A percentile compares a stretch with the other conserved stretches of the same genome.
These are phyloP conservation scores for Arachnopeziza araneosa DNA, from an alignment of 2,329 filamentous ascomycete species.

Conservation along the genomic window DNA sequence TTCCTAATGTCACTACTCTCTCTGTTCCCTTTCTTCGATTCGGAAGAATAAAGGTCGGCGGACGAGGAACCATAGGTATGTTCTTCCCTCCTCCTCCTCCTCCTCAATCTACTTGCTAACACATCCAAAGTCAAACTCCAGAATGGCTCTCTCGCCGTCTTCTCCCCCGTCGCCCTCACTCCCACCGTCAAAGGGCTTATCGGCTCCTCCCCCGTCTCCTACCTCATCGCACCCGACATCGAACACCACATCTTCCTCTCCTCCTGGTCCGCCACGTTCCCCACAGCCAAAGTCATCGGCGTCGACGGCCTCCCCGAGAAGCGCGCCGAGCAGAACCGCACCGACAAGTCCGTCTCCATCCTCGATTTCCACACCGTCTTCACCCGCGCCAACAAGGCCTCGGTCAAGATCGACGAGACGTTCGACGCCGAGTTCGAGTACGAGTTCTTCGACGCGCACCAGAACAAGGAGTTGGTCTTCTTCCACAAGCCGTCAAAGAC, in stretches of 20 bases:
- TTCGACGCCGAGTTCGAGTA: conserved; percentile 84
- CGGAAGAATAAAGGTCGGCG: conserved; percentile 75
- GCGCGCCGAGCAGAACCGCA: conserved; percentile 54
- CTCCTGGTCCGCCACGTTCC: conserved; percentile 76
- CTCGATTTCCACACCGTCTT: conserved; percentile 61
- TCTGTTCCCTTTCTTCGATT: conserved; percentile 81
- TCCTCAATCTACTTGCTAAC: not conserved
- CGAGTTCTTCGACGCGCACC: conserved; percentile 75
- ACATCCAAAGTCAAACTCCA: conserved; percentile 62
- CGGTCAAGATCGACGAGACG: conserved; percentile 58
- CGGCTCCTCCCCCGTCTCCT: conserved; percentile 55
- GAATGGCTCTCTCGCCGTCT: conserved; percentile 75
- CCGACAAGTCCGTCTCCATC: conserved; percentile 39
- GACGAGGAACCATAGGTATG: conserved; percentile 77
- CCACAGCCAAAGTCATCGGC: conserved; percentile 72
- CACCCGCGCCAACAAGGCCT: conserved; percentile 46
- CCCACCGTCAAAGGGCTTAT: conserved; percentile 62
- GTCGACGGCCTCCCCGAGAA: conserved; percentile 81
- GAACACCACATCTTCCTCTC: conserved; percentile 95
- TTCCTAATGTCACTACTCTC: conserved; percentile 70
- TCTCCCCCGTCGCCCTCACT: conserved; percentile 86
- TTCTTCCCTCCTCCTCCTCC: not conserved
- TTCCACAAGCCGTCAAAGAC: conserved; percentile 72
- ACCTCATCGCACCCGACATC: conserved; percentile 81
- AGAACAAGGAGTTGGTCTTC: conserved; percentile 85